phyloP scores from a whole-genome alignment of 78 protist species.

The Capsaspora owczarzaki region DNA sequence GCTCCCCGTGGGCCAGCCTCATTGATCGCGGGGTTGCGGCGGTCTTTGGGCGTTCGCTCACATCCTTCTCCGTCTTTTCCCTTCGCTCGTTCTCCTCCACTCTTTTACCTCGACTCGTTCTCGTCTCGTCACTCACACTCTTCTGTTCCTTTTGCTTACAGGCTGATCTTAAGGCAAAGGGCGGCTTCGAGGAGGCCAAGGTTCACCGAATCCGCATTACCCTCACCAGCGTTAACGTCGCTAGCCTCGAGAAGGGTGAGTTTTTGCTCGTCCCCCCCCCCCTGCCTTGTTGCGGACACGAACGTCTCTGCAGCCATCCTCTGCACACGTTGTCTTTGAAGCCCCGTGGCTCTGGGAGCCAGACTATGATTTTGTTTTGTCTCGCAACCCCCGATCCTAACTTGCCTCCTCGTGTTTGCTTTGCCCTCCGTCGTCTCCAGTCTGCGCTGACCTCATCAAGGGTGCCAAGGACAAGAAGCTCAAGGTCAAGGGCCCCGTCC shows the following conservation, averaged over 20 bases:
- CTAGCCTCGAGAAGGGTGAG: slow-evolving; percentile 87
- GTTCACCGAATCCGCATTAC: slow-evolving; percentile 87
- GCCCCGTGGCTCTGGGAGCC: neutral
- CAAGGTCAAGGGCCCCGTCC: slow-evolving; percentile 19
- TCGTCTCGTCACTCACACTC: too few relatives aligned
- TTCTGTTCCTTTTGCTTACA: too few relatives aligned
- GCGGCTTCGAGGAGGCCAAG: slow-evolving; percentile 14
- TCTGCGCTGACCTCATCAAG: slow-evolving; percentile 38
- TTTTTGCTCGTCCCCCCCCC: too few relatives aligned
- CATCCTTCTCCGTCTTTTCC: too few relatives aligned
- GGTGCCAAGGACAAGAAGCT: slow-evolving; percentile 35
- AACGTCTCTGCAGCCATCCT: too few relatives aligned
- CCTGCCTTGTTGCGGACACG: too few relatives aligned
- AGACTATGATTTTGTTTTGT: neutral
- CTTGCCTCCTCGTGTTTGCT: neutral
- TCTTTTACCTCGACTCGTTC: too few relatives aligned
- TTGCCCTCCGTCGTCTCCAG: slow-evolving; percentile 27
- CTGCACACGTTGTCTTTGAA: too few relatives aligned
- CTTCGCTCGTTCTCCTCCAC: too few relatives aligned
- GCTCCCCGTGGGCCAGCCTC: too few relatives aligned
- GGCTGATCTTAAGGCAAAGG: neutral
- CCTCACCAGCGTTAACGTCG: slow-evolving; percentile 86
- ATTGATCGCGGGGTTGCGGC: too few relatives aligned
- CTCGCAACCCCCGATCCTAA: neutral
- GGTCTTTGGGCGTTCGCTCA: too few relatives aligned